phyloP scores from a whole-genome alignment of 805 yeast species.

The Blastobotrys parvus region DNA sequence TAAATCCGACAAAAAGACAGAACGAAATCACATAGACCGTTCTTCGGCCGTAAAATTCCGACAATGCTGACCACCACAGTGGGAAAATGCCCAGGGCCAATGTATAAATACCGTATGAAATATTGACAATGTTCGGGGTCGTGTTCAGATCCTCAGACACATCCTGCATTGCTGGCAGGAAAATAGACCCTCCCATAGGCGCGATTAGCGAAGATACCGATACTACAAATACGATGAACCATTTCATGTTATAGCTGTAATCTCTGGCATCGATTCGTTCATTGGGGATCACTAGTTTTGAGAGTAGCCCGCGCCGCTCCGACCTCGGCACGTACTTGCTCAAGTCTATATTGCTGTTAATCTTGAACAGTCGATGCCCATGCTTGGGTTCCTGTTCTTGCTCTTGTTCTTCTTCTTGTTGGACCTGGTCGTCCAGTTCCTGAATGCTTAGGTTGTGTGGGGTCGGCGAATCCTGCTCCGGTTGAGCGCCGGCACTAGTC shows the following conservation, averaged over 20 bases:
- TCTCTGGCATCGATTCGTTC: constrained; percentile 69
- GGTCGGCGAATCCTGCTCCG: too few species aligned
- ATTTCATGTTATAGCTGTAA: constrained; percentile 44
- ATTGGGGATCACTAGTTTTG: constrained; percentile 44
- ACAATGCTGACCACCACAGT: constrained; percentile 79
- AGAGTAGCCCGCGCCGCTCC: constrained; percentile 53
- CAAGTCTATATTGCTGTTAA: too few species aligned
- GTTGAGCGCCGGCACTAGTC: too few species aligned
- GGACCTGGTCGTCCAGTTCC: too few species aligned
- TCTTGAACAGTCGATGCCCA: too few species aligned
- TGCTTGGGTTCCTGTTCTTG: too few species aligned
- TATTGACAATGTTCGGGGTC: constrained; percentile 51
- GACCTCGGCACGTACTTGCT: background rate
- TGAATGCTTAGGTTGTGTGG: too few species aligned
- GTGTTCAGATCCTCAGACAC: constrained; percentile 50
- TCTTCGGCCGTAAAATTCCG: constrained; percentile 70
- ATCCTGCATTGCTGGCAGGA: constrained; percentile 67
- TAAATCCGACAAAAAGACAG: constrained; percentile 51
- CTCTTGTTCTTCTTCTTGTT: too few species aligned
- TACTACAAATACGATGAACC: constrained; percentile 50
- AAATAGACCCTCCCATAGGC: constrained; percentile 83
- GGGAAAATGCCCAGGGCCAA: constrained; percentile 73
- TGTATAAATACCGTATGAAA: constrained; percentile 73
- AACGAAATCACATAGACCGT: constrained; percentile 66
- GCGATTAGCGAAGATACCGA: constrained; percentile 73